phyloP scores from a whole-genome alignment of 2,329 filamentous ascomycete genomes.

The Diaporthe vaccinii region DNA sequence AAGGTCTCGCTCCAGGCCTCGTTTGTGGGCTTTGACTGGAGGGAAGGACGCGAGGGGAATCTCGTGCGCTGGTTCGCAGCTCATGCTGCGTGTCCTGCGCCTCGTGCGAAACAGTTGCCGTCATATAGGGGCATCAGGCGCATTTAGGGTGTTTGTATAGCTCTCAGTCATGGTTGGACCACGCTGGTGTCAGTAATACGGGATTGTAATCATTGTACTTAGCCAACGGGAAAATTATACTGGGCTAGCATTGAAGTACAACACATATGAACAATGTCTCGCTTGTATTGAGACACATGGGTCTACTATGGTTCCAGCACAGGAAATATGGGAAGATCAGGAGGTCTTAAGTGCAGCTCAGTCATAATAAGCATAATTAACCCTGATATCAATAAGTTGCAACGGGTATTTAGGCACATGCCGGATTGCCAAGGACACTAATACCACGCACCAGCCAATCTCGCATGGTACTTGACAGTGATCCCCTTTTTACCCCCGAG shows the following conservation, averaged over 20 bases:
- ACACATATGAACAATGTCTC: background rate
- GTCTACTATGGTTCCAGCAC: background rate
- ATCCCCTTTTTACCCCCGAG: background rate
- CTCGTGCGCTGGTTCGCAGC: conserved; percentile 20
- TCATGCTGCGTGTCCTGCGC: background rate
- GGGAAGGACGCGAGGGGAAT: conserved; percentile 32
- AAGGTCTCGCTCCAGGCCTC: conserved; percentile 19
- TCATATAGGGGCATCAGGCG: conserved; percentile 10
- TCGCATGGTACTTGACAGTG: no score
- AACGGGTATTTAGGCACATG: conserved; percentile 11
- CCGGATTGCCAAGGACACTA: conserved; percentile 15
- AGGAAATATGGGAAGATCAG: background rate
- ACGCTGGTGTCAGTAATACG: background rate
- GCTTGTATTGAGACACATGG: background rate
- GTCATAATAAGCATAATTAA: background rate
- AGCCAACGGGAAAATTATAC: background rate
- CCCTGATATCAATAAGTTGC: background rate
- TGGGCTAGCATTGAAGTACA: background rate
- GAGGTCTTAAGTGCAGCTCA: background rate
- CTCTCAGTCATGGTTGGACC: background rate
- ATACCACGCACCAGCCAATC: background rate
- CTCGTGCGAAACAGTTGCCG: background rate
- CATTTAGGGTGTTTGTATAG: background rate
- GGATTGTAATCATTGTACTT: conserved; percentile 4
- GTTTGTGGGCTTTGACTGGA: conserved; percentile 32